Conservation (phyloP, 164 flowering plant species). For the Taxillus chinensis region DNA sequence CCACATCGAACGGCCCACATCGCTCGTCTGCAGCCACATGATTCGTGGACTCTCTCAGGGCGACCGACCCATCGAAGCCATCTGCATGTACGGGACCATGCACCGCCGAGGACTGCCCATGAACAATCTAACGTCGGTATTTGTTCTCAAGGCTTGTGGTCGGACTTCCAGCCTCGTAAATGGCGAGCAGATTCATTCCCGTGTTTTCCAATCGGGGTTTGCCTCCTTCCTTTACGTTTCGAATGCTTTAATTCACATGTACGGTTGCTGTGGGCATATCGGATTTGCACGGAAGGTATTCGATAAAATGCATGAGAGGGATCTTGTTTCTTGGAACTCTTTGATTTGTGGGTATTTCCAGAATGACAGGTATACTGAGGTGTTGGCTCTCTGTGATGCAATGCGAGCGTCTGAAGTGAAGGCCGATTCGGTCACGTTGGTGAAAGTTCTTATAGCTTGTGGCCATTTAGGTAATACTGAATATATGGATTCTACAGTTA, state of each 20-base stretch:
- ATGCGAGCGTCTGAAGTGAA: slow-evolving; percentile 37
- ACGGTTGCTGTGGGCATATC: slow-evolving; percentile 29
- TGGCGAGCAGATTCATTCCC: slow-evolving; percentile 38
- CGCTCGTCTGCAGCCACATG: slow-evolving; percentile 32
- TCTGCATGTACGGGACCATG: slow-evolving; percentile 29
- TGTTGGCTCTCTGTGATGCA: slow-evolving; percentile 35
- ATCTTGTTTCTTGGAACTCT: slow-evolving; percentile 70
- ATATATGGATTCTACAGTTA: slow-evolving; percentile 23
- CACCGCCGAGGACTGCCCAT: slow-evolving; percentile 15
- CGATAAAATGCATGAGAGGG: slow-evolving; percentile 42
- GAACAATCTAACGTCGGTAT: slow-evolving; percentile 33
- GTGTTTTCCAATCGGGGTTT: slow-evolving; percentile 43
- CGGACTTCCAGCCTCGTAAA: slow-evolving; percentile 17
- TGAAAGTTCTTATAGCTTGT: slow-evolving; percentile 59
- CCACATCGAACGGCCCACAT: slow-evolving; percentile 28
- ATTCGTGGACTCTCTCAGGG: slow-evolving; percentile 37
- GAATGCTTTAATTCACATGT: slow-evolving; percentile 52
- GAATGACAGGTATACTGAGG: slow-evolving; percentile 26
- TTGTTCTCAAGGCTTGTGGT: slow-evolving; percentile 44
- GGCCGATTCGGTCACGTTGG: slow-evolving; percentile 60
- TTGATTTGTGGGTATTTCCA: slow-evolving; percentile 61
- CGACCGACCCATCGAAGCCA: slow-evolving; percentile 31
- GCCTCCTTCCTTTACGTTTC: slow-evolving; percentile 32
- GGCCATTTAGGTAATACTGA: slow-evolving; percentile 27
- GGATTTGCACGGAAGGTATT: slow-evolving; percentile 32